Percentiles rank a stretch among this genome's conserved stretches.
Evolutionary conservation across 345 rosid genomes (phyloP).

Genomic region (Zanthoxylum bungeanum): DNA sequence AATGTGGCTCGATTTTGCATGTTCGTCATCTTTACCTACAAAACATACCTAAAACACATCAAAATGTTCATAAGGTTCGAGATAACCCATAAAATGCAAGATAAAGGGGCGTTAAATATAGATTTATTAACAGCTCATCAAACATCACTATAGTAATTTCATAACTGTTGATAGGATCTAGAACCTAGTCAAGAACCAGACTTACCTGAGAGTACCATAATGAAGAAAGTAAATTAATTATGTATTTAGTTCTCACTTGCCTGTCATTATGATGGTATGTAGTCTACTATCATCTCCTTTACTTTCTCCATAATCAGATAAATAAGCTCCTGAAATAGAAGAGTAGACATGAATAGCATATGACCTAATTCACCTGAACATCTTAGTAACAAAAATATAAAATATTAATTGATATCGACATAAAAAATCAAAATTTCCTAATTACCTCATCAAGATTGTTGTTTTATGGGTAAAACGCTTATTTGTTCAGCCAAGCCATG

Average conservation of each 20-base stretch:
- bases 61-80: too few relatives aligned
- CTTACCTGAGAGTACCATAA: conserved; percentile 54
- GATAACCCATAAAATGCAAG: too few relatives aligned
- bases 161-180: not conserved
- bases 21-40: too few relatives aligned
- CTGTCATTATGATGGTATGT: conserved; percentile 60
- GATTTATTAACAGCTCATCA: too few relatives aligned
- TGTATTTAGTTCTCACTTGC: conserved; percentile 82
- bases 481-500: conserved; percentile 59
- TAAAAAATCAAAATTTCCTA: conserved; percentile 1
- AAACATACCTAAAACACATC: too few relatives aligned
- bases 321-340: conserved; percentile 46
- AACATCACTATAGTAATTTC: not conserved
- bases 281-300: conserved; percentile 52
- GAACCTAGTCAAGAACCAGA: not conserved
- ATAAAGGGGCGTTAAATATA: too few relatives aligned
- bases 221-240: conserved; percentile 62
- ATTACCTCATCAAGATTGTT: conserved; percentile 44
- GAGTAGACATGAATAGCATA: not conserved
- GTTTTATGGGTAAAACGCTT: conserved; percentile 47
- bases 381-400: not conserved
- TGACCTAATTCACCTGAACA: conserved; percentile 9
- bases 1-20: too few relatives aligned
- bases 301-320: conserved; percentile 61
- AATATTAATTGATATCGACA: not conserved